Conservation (phyloP, 192 early-diverging fungal species). For the Chytriomyces hyalinus region DNA sequence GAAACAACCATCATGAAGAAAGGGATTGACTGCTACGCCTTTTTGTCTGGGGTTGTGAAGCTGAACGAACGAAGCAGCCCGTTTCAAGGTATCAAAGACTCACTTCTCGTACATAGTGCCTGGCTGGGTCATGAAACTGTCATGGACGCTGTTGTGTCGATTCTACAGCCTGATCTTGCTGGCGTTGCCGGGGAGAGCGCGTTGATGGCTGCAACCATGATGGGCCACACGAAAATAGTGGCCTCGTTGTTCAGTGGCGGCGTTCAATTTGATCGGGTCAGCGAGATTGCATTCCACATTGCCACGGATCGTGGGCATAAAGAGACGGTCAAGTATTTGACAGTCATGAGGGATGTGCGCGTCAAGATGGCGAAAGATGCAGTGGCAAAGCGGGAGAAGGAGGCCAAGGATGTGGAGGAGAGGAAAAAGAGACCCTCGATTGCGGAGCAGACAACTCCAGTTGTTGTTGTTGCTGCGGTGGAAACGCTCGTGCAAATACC, state of each 20-base stretch:
- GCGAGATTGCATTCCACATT: conserved; percentile 18
- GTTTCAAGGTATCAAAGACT: conserved; percentile 25
- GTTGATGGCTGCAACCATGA: conserved; percentile 3
- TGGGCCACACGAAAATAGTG: conserved; percentile 34
- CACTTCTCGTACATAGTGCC: conserved; percentile 58
- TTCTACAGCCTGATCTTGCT: conserved; percentile 28
- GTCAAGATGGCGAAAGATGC: conserved; percentile 24
- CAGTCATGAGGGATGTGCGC: conserved; percentile 17
- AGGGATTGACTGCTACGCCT: conserved; percentile 27
- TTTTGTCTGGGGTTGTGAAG: conserved; percentile 7
- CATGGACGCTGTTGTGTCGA: conserved; percentile 31
- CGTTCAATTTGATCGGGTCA: conserved; percentile 16
- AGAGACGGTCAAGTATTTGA: conserved; percentile 23
- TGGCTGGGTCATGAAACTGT: conserved; percentile 61
- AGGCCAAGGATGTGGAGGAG: conserved; percentile 6
- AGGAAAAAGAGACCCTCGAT: background rate
- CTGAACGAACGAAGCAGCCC: conserved; percentile 15
- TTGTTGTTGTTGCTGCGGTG: too few species aligned
- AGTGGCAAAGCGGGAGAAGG: background rate
- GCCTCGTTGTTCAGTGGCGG: conserved; percentile 30
- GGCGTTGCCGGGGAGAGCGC: conserved; percentile 20
- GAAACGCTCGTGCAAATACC: too few species aligned
- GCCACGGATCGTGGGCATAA: conserved; percentile 24
- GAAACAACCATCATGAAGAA: conserved; percentile 26
- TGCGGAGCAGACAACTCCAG: background rate